Base-by-base conservation (phyloP, 176 grass and related monocot species). In the Poa annua region DNA sequence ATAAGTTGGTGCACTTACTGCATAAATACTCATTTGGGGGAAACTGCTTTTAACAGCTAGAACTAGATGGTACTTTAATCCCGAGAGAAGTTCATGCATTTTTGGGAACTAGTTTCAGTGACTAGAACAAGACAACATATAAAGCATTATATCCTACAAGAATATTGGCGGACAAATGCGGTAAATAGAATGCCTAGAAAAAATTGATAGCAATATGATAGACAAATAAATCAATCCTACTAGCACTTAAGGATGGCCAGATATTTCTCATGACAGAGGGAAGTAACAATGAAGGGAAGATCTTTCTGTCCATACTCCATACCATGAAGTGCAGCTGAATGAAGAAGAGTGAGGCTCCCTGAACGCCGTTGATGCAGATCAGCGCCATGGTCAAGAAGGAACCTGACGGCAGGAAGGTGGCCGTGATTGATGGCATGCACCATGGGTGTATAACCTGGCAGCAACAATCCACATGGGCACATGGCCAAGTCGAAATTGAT, bases 391-490 rank as follows among this genome's bases (percentile, higher is more conserved):
- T 85, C 84, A 63, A 45, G 4, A 61, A 85, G 84, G 47, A 52
- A 86, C 54, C 44, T 79, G 29, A 72, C n/a, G 42, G 84, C 54
- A 80, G 76, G 84, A 47, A 86, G 84, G n/a, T 51, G 34, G 19
- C 84, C 84, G 13, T 71, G 22, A 24, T 3, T 50, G 17, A 71
- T 9, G 3, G 84, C 84, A 25, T 80, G 84, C 84, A 29, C 67
- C 26, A 56, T 5, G 0, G 76, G 84, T 1, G 76, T 39, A 33
- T 25, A 86, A 14, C n/a, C 82, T 84, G 65, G 59, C 60, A 66
- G 72, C 52, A 74, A 24, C 54, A 50, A 20, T 38, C 36, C 66
- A 44, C 36, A 70, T 11, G 0, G 11, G 10, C 66, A 44, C 36
- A 70, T 5, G 0, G 11, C 9, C 34, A 68, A 38, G 17, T n/a